Evolutionary conservation across 495 filamentous ascomycete genomes (phyloP), one percentile per base, ranked within the genome.

Genomic region (Penicillium riverlandense): DNA sequence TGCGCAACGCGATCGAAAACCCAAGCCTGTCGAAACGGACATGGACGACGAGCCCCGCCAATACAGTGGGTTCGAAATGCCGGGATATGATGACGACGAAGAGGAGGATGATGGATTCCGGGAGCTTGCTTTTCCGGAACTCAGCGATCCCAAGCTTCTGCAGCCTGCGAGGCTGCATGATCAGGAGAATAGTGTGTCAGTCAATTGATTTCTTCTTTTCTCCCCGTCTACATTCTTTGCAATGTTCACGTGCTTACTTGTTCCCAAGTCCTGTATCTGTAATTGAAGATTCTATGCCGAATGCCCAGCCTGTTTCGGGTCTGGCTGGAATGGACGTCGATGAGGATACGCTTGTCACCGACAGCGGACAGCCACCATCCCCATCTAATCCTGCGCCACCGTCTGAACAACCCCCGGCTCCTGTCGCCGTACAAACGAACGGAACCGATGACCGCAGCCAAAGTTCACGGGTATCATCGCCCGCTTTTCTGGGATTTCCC

Each of bases 41-140:
- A 22, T 22, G 22, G 68, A 78, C 28, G 77, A 78, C 14, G 82
- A 76, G 7, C 73, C 78, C 28, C 70, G 80, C 35, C 54, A 78
- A 8, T 82, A 83, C 52, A 67, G 67, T 35, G 81, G 77, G 48
- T 86, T 86, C 54, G 84, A 86, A 43, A 79, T 85, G 71, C 79
- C 82, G 1, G 76, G 73, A 2, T 61, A 75, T 32, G 68, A 75
- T 6, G 71, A 79, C 8, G 71, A 71, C 28, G 73, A 77, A 8
- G 69, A 65, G 8, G 67, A 72, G 28, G 72, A 82, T 47, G 71
- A 79, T 50, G 81, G 78, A 6, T 65, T 67, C 13, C 63, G 75
- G 14, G 65, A 72, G 28, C 47, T 80, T 43, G 55, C 62, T 11
- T 81, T 79, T 61, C 59, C 62, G 16, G 77, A 83, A 47, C 64